phyloP scores from a whole-genome alignment of 2,329 filamentous ascomycete genomes.

The Bisporella sp. region DNA sequence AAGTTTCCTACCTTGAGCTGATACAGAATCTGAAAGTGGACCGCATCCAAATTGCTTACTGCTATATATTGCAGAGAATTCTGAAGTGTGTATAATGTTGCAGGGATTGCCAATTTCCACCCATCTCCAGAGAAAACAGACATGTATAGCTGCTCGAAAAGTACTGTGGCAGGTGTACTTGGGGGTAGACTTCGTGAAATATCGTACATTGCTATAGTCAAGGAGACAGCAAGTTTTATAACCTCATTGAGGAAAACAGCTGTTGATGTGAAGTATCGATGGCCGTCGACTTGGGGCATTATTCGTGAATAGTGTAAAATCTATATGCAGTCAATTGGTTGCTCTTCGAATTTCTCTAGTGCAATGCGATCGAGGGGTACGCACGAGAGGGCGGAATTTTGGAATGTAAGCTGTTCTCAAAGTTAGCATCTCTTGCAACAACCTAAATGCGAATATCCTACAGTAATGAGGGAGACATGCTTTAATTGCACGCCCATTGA shows the following conservation, averaged over 20 bases:
- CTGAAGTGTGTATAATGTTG: slow-evolving; percentile 80
- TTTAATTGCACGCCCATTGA: slow-evolving; percentile 59
- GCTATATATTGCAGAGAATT: slow-evolving; percentile 93
- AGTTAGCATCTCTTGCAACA: slow-evolving; percentile 20
- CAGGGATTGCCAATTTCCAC: slow-evolving; percentile 91
- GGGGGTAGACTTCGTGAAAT: slow-evolving; percentile 71
- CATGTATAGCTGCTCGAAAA: slow-evolving; percentile 73
- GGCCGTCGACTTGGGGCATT: slow-evolving; percentile 78
- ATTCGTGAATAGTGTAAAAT: slow-evolving; percentile 92
- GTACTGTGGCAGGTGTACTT: slow-evolving; percentile 69
- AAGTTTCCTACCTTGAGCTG: slow-evolving; percentile 67
- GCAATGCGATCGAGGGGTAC: slow-evolving; percentile 13
- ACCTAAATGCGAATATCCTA: slow-evolving; percentile 31
- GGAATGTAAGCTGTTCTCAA: slow-evolving; percentile 60
- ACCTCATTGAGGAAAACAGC: slow-evolving; percentile 92
- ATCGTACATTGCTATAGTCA: slow-evolving; percentile 84
- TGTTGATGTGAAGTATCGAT: slow-evolving; percentile 88
- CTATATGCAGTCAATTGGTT: slow-evolving; percentile 35
- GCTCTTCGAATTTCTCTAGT: not conserved
- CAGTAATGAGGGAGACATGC: slow-evolving; percentile 59
- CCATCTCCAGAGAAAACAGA: slow-evolving; percentile 84
- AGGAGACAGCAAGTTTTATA: slow-evolving; percentile 78
- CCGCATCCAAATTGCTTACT: slow-evolving; percentile 82
- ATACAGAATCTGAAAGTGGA: slow-evolving; percentile 88
- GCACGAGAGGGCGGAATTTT: slow-evolving; percentile 72